A percentile compares a stretch with the other conserved stretches of the same genome.
Conservation (phyloP, 768 basidiomycete species). For the Pisolithus marmoratus region DNA sequence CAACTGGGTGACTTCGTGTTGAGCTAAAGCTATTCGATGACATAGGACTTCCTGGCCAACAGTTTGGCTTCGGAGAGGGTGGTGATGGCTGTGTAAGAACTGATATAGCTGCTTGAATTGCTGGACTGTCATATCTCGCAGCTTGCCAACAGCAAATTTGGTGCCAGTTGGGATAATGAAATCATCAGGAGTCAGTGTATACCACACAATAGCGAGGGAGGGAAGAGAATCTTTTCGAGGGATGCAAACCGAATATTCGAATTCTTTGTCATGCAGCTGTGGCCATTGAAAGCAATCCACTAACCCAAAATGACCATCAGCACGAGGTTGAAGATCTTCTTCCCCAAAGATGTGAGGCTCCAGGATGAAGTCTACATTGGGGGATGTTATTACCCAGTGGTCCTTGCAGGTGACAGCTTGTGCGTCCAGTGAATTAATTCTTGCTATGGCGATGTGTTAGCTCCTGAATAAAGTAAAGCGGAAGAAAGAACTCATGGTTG, state of each 20-base stretch:
- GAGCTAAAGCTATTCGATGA: background rate
- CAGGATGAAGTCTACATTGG: conserved; percentile 4
- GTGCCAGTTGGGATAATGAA: no score
- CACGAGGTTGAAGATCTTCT: background rate
- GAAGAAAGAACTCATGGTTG: background rate
- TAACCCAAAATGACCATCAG: background rate
- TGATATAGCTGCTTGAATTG: no score
- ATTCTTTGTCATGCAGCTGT: background rate
- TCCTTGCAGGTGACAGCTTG: background rate
- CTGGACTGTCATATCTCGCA: no score
- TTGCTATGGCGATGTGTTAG: background rate
- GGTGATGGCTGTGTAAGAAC: no score
- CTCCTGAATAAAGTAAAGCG: background rate
- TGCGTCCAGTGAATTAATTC: background rate
- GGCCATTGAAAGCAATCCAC: conserved; percentile 4
- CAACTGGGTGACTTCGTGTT: background rate
- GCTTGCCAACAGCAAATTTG: no score
- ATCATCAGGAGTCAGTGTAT: no score
- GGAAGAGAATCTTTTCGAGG: conserved; percentile 2
- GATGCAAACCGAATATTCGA: background rate
- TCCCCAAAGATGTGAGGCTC: background rate
- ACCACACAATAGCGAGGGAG: no score
- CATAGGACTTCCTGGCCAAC: no score
- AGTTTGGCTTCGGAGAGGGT: no score
- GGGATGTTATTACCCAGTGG: background rate